Evolutionary conservation across 225 moss, liverwort and hornwort species (phyloP).

Genomic region (Lunularia cruciata): DNA sequence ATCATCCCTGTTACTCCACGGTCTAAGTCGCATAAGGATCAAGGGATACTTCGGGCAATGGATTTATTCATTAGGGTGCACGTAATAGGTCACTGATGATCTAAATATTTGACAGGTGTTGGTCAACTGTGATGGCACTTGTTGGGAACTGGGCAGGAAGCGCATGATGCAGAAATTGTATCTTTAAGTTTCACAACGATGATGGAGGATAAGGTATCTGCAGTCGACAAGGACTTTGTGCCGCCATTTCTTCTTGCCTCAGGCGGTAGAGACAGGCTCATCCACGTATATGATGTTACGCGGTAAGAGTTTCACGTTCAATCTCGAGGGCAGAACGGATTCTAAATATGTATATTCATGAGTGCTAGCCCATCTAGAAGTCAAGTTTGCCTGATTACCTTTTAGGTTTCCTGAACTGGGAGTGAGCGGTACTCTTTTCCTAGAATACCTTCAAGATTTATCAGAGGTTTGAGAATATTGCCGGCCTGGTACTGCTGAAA

Average conservation of each 20-base stretch:
- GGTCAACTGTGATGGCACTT: conserved; percentile 39
- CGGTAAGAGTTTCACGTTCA: conserved; percentile 34
- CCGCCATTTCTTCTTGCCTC: conserved; percentile 57
- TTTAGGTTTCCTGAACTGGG: too few relatives aligned
- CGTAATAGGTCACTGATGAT: conserved; percentile 25
- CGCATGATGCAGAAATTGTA: conserved; percentile 71
- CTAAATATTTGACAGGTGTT: conserved; percentile 37
- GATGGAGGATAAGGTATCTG: conserved; percentile 41
- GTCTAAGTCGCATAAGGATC: neutral
- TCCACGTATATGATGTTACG: conserved; percentile 73
- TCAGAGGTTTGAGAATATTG: too few relatives aligned
- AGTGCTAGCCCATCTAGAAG: too few relatives aligned
- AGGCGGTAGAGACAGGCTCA: conserved; percentile 70
- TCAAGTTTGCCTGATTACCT: too few relatives aligned
- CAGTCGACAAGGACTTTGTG: conserved; percentile 37
- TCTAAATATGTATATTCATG: too few relatives aligned
- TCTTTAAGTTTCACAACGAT: conserved; percentile 66
- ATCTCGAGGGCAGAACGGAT: too few relatives aligned
- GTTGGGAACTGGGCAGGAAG: conserved; percentile 91
- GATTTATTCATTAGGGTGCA: neutral
- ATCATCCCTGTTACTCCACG: neutral
- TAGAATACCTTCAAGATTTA: too few relatives aligned
- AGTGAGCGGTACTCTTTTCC: too few relatives aligned
- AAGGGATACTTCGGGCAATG: neutral
- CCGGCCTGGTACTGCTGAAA: too few relatives aligned